Conservation (phyloP, 129 eudicot species). For the Pseudognaphalium luteoalbum region DNA sequence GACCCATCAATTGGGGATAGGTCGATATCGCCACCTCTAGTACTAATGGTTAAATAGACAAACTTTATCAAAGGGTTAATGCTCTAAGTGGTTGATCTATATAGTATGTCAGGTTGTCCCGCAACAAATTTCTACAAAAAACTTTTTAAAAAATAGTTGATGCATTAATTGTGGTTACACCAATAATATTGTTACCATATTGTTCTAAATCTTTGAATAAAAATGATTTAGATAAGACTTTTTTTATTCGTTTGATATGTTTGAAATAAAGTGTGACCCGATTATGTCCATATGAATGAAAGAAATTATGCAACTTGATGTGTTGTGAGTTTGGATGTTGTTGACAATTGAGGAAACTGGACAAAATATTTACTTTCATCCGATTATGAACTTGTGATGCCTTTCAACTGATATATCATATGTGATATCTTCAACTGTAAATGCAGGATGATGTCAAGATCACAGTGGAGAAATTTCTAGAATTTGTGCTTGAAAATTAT, state of each 20-base stretch:
- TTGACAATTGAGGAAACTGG: too few species aligned
- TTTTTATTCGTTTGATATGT: not conserved
- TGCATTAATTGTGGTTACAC: not conserved
- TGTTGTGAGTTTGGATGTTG: too few species aligned
- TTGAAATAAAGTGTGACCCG: too few species aligned
- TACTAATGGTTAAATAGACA: too few species aligned
- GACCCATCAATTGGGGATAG: not conserved
- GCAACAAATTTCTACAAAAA: not conserved
- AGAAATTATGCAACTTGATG: too few species aligned
- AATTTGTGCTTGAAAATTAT: slow-evolving; percentile 52
- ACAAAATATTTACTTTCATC: too few species aligned
- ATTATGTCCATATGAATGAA: too few species aligned
- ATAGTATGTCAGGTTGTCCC: slow-evolving; percentile 1
- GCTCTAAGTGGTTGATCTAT: not conserved
- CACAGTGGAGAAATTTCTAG: slow-evolving; percentile 44
- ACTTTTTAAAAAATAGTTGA: not conserved
- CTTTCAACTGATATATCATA: not conserved
- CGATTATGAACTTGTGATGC: not conserved
- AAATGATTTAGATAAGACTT: not conserved
- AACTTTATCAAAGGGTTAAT: too few species aligned
- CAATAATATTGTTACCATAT: not conserved
- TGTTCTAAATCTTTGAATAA: not conserved
- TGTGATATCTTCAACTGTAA: slow-evolving; percentile 13
- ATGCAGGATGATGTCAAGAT: slow-evolving; percentile 63
- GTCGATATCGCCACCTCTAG: too few species aligned